These are phyloP conservation scores for Lumnitzera littorea DNA, from an alignment of 345 rosid species.

Conservation along the genomic window DNA sequence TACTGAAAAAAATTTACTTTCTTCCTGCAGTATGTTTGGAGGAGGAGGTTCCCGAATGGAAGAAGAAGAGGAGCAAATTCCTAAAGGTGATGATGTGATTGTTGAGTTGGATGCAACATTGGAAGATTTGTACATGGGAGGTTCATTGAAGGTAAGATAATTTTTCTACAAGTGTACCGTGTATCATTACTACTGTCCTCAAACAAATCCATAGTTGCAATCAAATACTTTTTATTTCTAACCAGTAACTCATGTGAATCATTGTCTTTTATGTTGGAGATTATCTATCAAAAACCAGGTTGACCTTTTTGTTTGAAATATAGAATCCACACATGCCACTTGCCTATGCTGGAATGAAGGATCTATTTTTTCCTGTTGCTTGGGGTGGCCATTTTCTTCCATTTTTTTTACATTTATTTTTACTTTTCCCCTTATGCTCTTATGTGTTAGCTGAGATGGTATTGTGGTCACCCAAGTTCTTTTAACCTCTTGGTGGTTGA, in stretches of 20 bases:
- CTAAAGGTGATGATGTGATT: conserved; percentile 90
- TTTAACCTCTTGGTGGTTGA: background rate
- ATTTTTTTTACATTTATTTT: too few relatives aligned
- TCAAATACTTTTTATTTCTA: too few relatives aligned
- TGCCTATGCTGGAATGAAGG: background rate
- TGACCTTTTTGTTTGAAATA: background rate
- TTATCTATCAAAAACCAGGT: background rate
- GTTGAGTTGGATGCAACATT: conserved; percentile 89
- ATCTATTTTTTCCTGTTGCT: background rate
- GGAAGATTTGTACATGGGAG: conserved; percentile 98
- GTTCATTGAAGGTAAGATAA: conserved; percentile 64
- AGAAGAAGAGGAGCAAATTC: conserved; percentile 80
- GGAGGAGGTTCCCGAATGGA: conserved; percentile 74
- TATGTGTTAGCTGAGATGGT: background rate
- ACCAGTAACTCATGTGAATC: too few relatives aligned
- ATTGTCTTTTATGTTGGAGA: too few relatives aligned
- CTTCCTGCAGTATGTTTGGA: conserved; percentile 61
- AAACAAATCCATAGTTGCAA: too few relatives aligned
- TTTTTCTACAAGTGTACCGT: too few relatives aligned
- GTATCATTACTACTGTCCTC: too few relatives aligned
- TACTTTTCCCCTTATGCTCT: too few relatives aligned
- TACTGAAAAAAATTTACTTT: background rate
- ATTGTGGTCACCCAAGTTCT: conserved; percentile 3
- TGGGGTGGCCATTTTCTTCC: too few relatives aligned
- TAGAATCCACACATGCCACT: background rate